A percentile compares a stretch with the other conserved stretches of the same genome.
phyloP scores from a whole-genome alignment of 1,284 basidiomycete genomes.

The Pholiota adiposa region DNA sequence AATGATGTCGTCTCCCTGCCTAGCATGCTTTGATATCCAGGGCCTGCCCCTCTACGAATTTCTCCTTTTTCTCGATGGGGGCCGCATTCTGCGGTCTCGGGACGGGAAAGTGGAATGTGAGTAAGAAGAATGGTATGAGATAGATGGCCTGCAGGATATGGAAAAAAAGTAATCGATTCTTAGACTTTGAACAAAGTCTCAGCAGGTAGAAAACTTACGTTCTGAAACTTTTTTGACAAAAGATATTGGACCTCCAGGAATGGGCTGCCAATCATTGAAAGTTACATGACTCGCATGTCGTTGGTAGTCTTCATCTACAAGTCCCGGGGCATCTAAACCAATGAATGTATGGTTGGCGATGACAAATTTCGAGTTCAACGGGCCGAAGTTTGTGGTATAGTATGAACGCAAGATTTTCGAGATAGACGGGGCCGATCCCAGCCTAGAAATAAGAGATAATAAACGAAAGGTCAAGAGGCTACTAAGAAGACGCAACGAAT shows the following conservation, averaged over 20 bases:
- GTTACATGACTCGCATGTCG: slow-evolving; percentile 55
- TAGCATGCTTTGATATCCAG: slow-evolving; percentile 84
- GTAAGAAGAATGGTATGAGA: slow-evolving; percentile 66
- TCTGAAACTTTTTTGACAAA: slow-evolving; percentile 68
- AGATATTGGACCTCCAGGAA: slow-evolving; percentile 67
- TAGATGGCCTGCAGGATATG: slow-evolving; percentile 22
- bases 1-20: slow-evolving; percentile 75
- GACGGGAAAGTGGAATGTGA: slow-evolving; percentile 82
- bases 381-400: slow-evolving; percentile 61
- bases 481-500: slow-evolving; percentile 7
- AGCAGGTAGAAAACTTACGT: slow-evolving; percentile 40
- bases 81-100: slow-evolving; percentile 74
- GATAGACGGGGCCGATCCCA: slow-evolving; percentile 57
- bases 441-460: slow-evolving; percentile 35
- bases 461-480: slow-evolving; percentile 6
- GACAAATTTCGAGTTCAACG: slow-evolving; percentile 51
- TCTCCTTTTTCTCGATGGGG: slow-evolving; percentile 73
- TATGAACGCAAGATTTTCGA: slow-evolving; percentile 57
- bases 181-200: background rate
- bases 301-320: slow-evolving; percentile 78
- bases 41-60: slow-evolving; percentile 75
- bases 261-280: slow-evolving; percentile 64
- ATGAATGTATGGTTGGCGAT: slow-evolving; percentile 74
- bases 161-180: background rate
- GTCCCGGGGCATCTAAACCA: slow-evolving; percentile 70